Base-by-base conservation (phyloP, 768 basidiomycete species). In the Boletus rubescentipes region DNA sequence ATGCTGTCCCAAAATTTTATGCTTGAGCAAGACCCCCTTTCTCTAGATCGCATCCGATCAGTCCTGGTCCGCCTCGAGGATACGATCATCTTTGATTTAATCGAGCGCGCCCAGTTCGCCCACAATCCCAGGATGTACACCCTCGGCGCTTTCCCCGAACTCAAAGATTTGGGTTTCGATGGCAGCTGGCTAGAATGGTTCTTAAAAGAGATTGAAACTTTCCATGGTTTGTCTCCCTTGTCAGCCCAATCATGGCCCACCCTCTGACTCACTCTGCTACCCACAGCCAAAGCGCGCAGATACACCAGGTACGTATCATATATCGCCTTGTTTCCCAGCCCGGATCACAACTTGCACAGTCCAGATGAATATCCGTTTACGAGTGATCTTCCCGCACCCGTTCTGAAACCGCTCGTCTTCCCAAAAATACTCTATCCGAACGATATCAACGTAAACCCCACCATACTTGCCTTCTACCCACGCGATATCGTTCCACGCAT, bases 341-440 rank as follows among this genome's bases (percentile, higher is more conserved):
- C 36, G 42, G 48, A 58, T 40, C 46, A 31, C 26, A 11, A 11
- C 12, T 18, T 30, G n/a, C 46, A 18, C 67, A 98, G 96, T 67
- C 97, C 97, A 39, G 97, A 99, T 68, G 97, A 99, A 77, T 93
- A 96, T 66, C 94, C 97, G 0, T 99, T 99, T 77, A 90, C 91
- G 23, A 66, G 73, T 14, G 77, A 83, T 54, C 88, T 99, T 34
- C 95, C 97, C 0, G 67, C 77, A 0, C 93, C 96, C 21, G 81
- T 99, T 47, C 79, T 99, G 14, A 82, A 82, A 7, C 79, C 87
- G 2, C 75, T 90, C 53, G 66, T 73, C 44, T 89, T 89, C 74
- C 93, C 94, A 2, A 71, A 79, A 5, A 86, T 96, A 57, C 80
- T 98, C 23, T 76, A 86, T 69, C 85, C 86, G 1, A 90, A 92